phyloP scores from a whole-genome alignment of 2,329 filamentous ascomycete genomes.

The Cordyceps cateniannulata region DNA sequence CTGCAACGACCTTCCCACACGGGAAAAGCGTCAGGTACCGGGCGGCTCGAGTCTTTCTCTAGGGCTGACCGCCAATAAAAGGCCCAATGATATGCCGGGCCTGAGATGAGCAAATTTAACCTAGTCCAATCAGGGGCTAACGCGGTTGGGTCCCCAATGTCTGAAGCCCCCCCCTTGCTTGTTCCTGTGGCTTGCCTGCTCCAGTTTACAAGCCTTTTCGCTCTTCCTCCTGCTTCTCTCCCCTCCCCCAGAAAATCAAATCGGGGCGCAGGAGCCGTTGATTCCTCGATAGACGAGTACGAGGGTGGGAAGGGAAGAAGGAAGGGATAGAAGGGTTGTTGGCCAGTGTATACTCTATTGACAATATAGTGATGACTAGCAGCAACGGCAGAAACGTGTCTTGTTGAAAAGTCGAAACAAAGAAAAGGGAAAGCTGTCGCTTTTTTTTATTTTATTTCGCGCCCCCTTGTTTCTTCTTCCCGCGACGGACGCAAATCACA shows the following conservation, averaged over 20 bases:
- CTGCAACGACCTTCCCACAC: background rate
- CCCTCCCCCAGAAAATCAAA: constrained; percentile 5
- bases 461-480: background rate
- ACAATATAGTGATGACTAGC: background rate
- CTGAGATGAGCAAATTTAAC: constrained; percentile 9
- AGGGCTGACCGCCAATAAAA: background rate
- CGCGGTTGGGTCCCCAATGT: background rate
- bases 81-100: background rate
- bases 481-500: background rate
- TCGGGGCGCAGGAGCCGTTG: constrained; percentile 7
- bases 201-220: background rate
- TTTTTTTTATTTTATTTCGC: background rate
- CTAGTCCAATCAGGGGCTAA: constrained; percentile 1
- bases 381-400: too few relatives aligned
- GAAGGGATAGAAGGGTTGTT: background rate
- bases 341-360: background rate
- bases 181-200: background rate
- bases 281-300: constrained; percentile 6
- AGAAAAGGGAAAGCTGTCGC: background rate
- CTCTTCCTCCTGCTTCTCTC: too few relatives aligned
- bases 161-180: background rate
- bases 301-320: background rate
- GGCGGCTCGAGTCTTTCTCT: background rate
- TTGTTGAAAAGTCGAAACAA: too few relatives aligned
- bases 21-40: constrained; percentile 17